Evolutionary conservation across 139 green algal species (phyloP).

Genomic region (Nannochloris sp.): DNA sequence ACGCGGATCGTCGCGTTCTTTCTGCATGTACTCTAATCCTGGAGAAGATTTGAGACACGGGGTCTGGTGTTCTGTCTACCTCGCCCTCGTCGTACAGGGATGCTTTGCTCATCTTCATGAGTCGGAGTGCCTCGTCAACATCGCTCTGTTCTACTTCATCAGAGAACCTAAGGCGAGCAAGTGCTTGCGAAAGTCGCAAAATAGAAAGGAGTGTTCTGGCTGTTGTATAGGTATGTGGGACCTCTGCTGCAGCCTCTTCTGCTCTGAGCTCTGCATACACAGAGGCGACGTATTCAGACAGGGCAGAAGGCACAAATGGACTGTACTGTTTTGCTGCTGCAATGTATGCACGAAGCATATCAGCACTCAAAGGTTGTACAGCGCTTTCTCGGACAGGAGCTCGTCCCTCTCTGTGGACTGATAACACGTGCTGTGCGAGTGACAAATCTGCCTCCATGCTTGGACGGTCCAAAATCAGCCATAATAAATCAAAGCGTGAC

Average conservation of each 20-base stretch:
- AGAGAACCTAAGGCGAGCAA: constrained; percentile 73
- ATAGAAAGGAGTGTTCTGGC: constrained; percentile 93
- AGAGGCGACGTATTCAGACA: constrained; percentile 82
- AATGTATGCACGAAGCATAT: constrained; percentile 81
- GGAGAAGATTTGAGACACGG: constrained; percentile 35
- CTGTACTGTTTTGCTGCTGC: constrained; percentile 58
- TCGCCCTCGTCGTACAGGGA: constrained; percentile 44
- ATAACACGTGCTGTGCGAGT: constrained; percentile 86
- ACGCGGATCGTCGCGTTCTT: constrained; percentile 15
- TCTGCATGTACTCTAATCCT: constrained; percentile 33
- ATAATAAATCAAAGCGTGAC: constrained; percentile 95
- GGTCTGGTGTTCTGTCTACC: constrained; percentile 16
- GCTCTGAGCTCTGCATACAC: constrained; percentile 77
- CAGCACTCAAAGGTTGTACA: constrained; percentile 36
- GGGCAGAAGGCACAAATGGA: constrained; percentile 64
- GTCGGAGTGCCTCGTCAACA: constrained; percentile 87
- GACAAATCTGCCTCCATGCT: constrained; percentile 62
- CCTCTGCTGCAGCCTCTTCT: constrained; percentile 33
- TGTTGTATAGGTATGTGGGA: constrained; percentile 77
- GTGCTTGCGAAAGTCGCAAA: constrained; percentile 79
- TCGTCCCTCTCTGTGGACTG: constrained; percentile 64
- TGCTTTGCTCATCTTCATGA: constrained; percentile 90
- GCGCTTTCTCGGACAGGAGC: constrained; percentile 14
- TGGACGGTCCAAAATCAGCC: constrained; percentile 90
- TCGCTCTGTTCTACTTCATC: constrained; percentile 59